phyloP scores from a whole-genome alignment of 1,284 basidiomycete genomes.

The Erythrobasidium hasegawianum region DNA sequence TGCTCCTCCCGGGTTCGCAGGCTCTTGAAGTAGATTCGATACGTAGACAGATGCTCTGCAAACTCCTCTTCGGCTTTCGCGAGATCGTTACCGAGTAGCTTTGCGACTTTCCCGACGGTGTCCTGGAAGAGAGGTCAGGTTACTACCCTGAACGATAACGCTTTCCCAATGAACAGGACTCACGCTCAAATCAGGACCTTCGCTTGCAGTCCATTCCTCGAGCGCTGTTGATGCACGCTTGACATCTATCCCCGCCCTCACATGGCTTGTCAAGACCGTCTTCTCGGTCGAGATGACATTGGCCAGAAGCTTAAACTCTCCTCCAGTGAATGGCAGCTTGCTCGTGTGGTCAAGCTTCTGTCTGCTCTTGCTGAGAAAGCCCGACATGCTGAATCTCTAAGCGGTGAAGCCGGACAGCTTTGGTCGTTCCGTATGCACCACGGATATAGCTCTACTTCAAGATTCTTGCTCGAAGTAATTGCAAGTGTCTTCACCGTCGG shows the following conservation, averaged over 20 bases:
- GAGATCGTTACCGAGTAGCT: conserved; percentile 43
- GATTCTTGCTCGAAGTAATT: no score
- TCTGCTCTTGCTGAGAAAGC: conserved; percentile 37
- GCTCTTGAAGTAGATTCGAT: conserved; percentile 45
- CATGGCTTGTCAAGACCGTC: conserved; percentile 35
- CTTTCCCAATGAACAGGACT: conserved; percentile 12
- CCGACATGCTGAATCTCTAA: conserved; percentile 11
- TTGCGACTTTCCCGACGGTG: conserved; percentile 43
- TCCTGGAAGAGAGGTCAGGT: no score
- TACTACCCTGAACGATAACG: no score
- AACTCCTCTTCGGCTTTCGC: conserved; percentile 43
- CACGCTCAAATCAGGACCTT: conserved; percentile 45
- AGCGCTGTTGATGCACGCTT: conserved; percentile 41
- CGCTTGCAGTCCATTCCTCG: conserved; percentile 44
- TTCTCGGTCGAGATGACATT: conserved; percentile 44
- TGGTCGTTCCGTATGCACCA: no score
- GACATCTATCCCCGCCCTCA: conserved; percentile 37
- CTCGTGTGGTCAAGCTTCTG: conserved; percentile 29
- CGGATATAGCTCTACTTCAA: no score
- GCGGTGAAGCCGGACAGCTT: no score
- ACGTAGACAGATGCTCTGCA: conserved; percentile 43
- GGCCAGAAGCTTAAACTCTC: conserved; percentile 42
- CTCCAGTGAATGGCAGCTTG: conserved; percentile 39
- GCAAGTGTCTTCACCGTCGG: no score
- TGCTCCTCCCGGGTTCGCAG: conserved; percentile 45